Evolutionary conservation across 192 early-diverging fungal genomes (phyloP).

Genomic region (Coemansia sp.): DNA sequence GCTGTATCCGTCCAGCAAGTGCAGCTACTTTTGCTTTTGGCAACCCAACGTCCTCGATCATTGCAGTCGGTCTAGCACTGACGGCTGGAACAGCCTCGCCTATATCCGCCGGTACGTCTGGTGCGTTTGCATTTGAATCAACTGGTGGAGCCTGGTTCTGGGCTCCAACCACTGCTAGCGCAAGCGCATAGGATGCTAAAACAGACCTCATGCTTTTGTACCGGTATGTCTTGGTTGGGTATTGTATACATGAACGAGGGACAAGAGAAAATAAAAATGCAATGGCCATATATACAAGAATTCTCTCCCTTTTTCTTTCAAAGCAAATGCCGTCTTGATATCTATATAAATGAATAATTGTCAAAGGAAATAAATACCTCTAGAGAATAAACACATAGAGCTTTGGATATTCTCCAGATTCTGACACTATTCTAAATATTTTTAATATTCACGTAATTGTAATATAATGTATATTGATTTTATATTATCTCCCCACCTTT

Average conservation of each 20-base stretch:
- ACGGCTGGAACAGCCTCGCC: slow-evolving; percentile 14
- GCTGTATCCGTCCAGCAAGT: not conserved
- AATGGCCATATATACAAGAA: too few relatives aligned
- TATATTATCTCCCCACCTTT: not conserved
- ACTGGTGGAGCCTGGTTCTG: slow-evolving; percentile 14
- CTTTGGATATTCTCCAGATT: not conserved
- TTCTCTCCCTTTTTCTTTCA: not conserved
- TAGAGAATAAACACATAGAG: too few relatives aligned
- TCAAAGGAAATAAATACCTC: too few relatives aligned
- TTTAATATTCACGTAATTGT: not conserved
- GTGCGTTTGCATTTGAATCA: slow-evolving; percentile 23
- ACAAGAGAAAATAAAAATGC: not conserved
- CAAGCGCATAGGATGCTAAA: not conserved
- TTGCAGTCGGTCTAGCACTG: slow-evolving; percentile 25
- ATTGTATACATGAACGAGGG: not conserved
- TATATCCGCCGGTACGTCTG: slow-evolving; percentile 22
- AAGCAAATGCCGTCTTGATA: not conserved
- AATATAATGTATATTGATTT: slow-evolving; percentile 1
- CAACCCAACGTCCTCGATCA: slow-evolving; percentile 17
- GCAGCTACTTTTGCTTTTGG: slow-evolving; percentile 5
- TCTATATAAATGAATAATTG: not conserved
- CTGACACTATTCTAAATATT: not conserved
- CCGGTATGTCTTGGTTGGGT: too few relatives aligned
- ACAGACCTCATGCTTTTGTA: not conserved
- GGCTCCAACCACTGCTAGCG: not conserved